Conservation (phyloP, 768 basidiomycete genomes). For the Pleurotus platypus region DNA sequence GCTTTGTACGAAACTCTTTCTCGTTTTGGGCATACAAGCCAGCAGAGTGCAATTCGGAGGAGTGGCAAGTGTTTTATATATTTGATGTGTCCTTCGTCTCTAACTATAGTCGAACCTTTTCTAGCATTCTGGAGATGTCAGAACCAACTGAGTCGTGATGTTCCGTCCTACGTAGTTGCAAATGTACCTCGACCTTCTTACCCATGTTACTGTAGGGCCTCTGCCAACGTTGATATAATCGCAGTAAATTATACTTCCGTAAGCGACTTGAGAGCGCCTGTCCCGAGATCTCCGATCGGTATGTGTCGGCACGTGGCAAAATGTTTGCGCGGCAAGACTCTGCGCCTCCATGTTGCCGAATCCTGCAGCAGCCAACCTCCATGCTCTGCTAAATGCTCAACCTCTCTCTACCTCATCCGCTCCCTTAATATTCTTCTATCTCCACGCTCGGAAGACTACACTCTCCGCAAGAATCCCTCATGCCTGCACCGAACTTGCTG, state of each 20-base stretch:
- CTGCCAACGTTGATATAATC: no score
- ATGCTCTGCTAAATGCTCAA: not conserved
- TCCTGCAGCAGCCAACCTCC: not conserved
- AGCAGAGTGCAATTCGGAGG: constrained; percentile 78
- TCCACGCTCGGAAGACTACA: not conserved
- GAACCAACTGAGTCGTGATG: no score
- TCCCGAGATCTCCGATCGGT: no score
- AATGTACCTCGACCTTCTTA: no score
- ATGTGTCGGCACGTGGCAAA: not conserved
- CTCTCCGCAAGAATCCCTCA: not conserved
- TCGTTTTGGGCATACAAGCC: constrained; percentile 92
- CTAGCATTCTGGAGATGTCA: no score
- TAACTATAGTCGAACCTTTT: no score
- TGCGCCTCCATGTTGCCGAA: no score
- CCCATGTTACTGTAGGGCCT: no score
- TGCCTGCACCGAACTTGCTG: not conserved
- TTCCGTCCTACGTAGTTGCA: no score
- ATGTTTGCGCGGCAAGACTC: not conserved
- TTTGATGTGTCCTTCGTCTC: no score
- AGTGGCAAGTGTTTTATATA: constrained; percentile 49
- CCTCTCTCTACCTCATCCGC: constrained; percentile 1
- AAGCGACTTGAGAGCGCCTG: no score
- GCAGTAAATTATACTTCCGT: no score
- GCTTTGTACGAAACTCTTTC: constrained; percentile 79
- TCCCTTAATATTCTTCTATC: not conserved